Base-by-base conservation (phyloP, 768 basidiomycete species). In the Porphyrellus cyaneotinctus region DNA sequence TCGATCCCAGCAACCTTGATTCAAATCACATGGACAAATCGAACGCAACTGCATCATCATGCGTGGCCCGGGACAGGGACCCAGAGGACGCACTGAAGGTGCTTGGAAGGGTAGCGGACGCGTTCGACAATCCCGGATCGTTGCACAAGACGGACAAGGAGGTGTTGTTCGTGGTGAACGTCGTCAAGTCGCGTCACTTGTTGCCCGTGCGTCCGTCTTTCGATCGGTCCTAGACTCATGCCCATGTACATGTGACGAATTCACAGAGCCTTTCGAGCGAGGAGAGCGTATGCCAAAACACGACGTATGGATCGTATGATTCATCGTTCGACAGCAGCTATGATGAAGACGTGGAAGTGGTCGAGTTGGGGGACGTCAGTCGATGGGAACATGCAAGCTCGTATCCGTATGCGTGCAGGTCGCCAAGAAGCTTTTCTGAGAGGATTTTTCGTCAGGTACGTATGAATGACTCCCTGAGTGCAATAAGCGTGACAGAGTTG, bases 81-180 rank as follows among this genome's bases (percentile, higher is more conserved):
- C 15, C 44, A 0, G 57, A 57, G 30, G 64, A 68, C 22, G 64
- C 52, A 0, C 12, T 69, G 1, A 55, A 56, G 46, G 53, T 68
- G 31, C 61, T 68, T 2, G 66, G 55, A 46, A 57, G 63, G 45
- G 57, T 68, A 2, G 68, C 66, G 18, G 68, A 68, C 20, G 66
- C 66, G 28, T 68, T 69, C 36, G 65, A 68, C 44, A 45, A 60
- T 43, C 65, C 66, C 0, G 44, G 44, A 1, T 42, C 61, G 8
- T 30, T 51, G 32, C 51, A 54, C 49, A 57, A 61, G 45, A 39
- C 23, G 17, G 53, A 63, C 53, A 68, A 57, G 55, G 61, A 57
- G 0, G 39, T 59, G 13, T 39, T 60, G 31, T 54, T 65, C 8
- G 53, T 53, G 38, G 61, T 64, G 45, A 63, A 61, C 37, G 53